phyloP scores from a whole-genome alignment of 331 rosid species.

The Arachis monticola region DNA sequence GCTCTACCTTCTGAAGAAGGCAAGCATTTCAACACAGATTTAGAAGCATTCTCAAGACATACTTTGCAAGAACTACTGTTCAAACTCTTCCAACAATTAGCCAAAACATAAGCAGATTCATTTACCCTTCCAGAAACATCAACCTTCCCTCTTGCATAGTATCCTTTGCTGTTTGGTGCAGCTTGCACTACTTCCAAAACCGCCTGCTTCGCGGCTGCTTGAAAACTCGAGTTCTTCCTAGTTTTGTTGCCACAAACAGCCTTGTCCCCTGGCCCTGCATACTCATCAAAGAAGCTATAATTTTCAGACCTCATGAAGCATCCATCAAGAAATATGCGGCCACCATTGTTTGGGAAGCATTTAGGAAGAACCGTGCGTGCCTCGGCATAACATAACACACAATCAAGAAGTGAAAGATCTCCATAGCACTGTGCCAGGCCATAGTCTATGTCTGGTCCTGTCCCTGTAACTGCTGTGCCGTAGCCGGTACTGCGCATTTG shows the following conservation, averaged over 20 bases:
- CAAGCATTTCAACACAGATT: constrained; percentile 65
- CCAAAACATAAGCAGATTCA: constrained; percentile 71
- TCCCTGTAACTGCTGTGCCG: constrained; percentile 66
- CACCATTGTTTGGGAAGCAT: constrained; percentile 71
- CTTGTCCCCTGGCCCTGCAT: constrained; percentile 57
- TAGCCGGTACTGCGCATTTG: constrained; percentile 68
- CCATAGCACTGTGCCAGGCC: constrained; percentile 93
- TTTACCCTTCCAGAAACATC: constrained; percentile 46
- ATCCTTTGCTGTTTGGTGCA: constrained; percentile 57
- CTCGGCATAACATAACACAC: constrained; percentile 76
- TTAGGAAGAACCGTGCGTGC: constrained; percentile 78
- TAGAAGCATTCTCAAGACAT: constrained; percentile 79
- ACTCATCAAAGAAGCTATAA: constrained; percentile 72
- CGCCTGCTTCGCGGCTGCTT: constrained; percentile 53
- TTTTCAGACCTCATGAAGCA: constrained; percentile 92
- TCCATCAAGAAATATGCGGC: constrained; percentile 81
- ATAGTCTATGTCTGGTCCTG: constrained; percentile 65
- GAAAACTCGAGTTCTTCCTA: constrained; percentile 50
- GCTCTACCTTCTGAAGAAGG: constrained; percentile 87
- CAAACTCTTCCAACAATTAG: constrained; percentile 83
- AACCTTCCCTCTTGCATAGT: constrained; percentile 49
- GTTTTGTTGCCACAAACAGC: constrained; percentile 67
- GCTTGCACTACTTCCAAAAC: constrained; percentile 50
- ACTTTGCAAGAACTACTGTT: constrained; percentile 65
- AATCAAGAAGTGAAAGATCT: constrained; percentile 83